Conservation (phyloP, 2,329 filamentous ascomycete genomes). For the Penicillium sp. region DNA sequence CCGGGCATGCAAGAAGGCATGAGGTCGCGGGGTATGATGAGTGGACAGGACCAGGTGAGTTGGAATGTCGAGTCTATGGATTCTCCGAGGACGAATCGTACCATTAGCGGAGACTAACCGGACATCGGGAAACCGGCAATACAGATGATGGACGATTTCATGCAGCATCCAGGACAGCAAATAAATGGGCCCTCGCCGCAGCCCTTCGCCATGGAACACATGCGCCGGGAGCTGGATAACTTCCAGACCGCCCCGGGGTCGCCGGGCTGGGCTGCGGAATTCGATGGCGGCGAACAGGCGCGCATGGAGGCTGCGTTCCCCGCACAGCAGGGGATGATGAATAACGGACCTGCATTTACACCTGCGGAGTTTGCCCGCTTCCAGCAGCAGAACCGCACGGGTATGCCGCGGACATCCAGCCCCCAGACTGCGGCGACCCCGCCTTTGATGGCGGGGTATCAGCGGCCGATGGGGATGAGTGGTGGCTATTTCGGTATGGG, state of each 20-base stretch:
- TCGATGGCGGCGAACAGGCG: conserved; percentile 58
- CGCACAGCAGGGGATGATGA: conserved; percentile 31
- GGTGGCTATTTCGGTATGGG: conserved; percentile 38
- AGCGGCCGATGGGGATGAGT: conserved; percentile 45
- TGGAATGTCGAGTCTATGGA: background rate
- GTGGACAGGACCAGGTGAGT: conserved; percentile 66
- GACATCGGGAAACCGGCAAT: conserved; percentile 25
- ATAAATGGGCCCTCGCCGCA: conserved; percentile 52
- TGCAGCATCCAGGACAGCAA: conserved; percentile 65
- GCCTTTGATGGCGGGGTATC: conserved; percentile 56
- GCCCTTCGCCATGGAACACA: conserved; percentile 62
- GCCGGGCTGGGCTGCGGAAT: conserved; percentile 60
- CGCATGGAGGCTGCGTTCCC: conserved; percentile 68
- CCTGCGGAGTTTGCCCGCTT: conserved; percentile 85
- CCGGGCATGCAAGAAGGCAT: conserved; percentile 71
- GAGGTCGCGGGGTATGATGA: conserved; percentile 63
- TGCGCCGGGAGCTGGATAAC: conserved; percentile 58
- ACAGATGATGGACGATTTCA: conserved; percentile 89
- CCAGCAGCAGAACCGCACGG: conserved; percentile 64
- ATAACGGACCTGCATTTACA: conserved; percentile 59
- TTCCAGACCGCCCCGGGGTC: conserved; percentile 49
- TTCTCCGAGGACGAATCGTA: background rate
- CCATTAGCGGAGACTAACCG: conserved; percentile 4
- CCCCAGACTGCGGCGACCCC: conserved; percentile 49
- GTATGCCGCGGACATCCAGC: conserved; percentile 55